Percentiles rank a stretch among this genome's conserved stretches.
Conservation (phyloP, 345 rosid species). For the Geranium brycei region DNA sequence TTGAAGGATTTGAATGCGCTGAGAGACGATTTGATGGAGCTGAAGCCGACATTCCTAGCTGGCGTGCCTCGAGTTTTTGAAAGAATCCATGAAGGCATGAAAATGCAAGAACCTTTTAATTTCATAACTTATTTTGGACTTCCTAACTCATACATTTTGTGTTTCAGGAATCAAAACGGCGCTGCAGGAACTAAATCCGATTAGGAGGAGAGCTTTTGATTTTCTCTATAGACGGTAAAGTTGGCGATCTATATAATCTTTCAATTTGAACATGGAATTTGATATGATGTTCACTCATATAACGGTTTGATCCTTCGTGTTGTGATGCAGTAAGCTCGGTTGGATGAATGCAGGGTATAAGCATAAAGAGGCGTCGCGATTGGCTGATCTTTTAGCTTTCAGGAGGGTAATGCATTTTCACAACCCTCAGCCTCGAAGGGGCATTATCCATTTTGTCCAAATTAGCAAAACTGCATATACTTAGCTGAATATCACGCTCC, state of each 20-base stretch:
- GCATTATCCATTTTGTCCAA: background rate
- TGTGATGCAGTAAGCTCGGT: constrained; percentile 53
- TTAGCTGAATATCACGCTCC: too few species aligned
- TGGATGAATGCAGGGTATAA: constrained; percentile 87
- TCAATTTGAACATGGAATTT: background rate
- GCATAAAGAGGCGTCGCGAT: constrained; percentile 61
- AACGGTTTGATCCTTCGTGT: constrained; percentile 5
- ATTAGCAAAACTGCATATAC: too few species aligned
- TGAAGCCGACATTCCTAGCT: constrained; percentile 80
- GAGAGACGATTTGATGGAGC: constrained; percentile 68
- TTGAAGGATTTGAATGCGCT: constrained; percentile 68
- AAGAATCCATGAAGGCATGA: constrained; percentile 67
- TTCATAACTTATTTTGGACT: background rate
- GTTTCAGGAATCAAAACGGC: constrained; percentile 46
- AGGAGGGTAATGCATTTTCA: constrained; percentile 47
- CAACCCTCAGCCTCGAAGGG: background rate
- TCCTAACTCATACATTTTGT: background rate
- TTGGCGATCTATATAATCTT: constrained; percentile 1
- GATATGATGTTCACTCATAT: background rate
- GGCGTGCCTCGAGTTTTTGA: constrained; percentile 95
- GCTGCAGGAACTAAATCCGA: constrained; percentile 61
- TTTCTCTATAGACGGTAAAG: constrained; percentile 67
- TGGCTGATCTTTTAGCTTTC: constrained; percentile 89
- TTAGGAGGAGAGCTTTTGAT: constrained; percentile 48
- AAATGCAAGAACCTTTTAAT: background rate